phyloP scores from a whole-genome alignment of 106 monocot genomes.

The Dendrobium nobile region DNA sequence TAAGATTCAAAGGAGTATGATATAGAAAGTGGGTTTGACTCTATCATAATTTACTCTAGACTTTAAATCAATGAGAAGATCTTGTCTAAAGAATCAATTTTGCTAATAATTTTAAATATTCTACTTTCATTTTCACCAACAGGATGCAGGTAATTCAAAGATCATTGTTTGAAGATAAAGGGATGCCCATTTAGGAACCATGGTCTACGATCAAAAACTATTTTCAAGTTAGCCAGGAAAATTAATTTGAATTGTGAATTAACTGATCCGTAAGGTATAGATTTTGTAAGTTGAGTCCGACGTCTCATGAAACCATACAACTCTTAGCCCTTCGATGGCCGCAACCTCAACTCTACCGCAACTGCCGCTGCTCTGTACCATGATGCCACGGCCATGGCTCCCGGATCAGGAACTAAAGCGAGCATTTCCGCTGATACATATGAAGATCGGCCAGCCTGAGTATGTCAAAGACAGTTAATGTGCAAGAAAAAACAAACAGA shows the following conservation, averaged over 20 bases:
- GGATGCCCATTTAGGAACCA: no score
- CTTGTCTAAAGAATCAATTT: no score
- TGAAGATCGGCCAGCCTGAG: constrained; percentile 84
- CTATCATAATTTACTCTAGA: no score
- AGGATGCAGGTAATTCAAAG: no score
- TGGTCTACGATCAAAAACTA: no score
- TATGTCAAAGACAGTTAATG: neutral
- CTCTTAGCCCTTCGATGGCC: constrained; percentile 10
- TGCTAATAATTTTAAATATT: no score
- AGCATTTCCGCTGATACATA: constrained; percentile 61
- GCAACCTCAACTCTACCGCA: constrained; percentile 41
- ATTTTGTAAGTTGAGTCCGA: neutral
- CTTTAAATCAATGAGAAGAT: no score
- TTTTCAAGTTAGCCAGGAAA: no score
- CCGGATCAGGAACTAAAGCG: constrained; percentile 76
- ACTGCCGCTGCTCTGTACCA: constrained; percentile 86
- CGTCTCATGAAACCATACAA: neutral
- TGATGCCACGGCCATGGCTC: constrained; percentile 82
- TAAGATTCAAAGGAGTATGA: no score
- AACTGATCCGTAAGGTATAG: neutral
- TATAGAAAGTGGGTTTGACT: no score
- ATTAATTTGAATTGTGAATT: neutral
- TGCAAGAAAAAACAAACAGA: neutral
- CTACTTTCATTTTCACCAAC: no score
- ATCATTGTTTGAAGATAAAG: no score